Conservation (phyloP, 139 green algal genomes). For the Chlorella vulgaris region DNA sequence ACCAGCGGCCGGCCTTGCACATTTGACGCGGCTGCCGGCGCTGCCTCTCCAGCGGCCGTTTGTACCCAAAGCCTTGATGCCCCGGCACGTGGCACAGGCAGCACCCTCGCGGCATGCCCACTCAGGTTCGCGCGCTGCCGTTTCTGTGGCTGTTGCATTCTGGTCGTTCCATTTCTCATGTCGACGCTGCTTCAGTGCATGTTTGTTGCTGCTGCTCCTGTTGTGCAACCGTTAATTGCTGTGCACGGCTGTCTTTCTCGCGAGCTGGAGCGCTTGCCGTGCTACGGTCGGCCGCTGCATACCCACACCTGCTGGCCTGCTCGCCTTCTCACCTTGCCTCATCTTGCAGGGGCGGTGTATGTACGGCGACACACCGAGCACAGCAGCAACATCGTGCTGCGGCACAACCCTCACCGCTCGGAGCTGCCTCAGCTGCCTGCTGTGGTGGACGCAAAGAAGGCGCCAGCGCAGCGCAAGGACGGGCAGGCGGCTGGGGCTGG, state of each 20-base stretch:
- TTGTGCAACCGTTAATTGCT: no score
- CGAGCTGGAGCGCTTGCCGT: no score
- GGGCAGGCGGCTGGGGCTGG: not conserved
- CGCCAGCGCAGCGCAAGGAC: not conserved
- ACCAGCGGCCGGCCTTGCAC: constrained; percentile 3
- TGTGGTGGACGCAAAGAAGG: constrained; percentile 34
- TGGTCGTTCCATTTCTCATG: no score
- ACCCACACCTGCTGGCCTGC: no score
- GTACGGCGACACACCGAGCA: constrained; percentile 46
- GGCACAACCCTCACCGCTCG: constrained; percentile 30
- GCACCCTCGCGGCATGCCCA: constrained; percentile 31
- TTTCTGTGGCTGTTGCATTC: no score
- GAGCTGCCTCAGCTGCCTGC: constrained; percentile 40
- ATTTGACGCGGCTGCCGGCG: constrained; percentile 24
- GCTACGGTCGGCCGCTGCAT: no score
- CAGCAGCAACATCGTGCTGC: constrained; percentile 32
- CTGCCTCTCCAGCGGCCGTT: not conserved
- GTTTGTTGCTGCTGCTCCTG: no score
- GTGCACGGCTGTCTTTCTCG: no score
- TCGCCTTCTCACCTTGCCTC: no score
- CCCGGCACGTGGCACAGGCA: not conserved
- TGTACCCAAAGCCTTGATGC: not conserved
- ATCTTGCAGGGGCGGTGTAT: constrained; percentile 32
- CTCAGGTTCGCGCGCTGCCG: not conserved
- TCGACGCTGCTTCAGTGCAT: no score